A percentile compares a stretch with the other conserved stretches of the same genome.
Evolutionary conservation across 2,329 filamentous ascomycete species (phyloP).

Genomic region (Harringtonia lauricola): DNA sequence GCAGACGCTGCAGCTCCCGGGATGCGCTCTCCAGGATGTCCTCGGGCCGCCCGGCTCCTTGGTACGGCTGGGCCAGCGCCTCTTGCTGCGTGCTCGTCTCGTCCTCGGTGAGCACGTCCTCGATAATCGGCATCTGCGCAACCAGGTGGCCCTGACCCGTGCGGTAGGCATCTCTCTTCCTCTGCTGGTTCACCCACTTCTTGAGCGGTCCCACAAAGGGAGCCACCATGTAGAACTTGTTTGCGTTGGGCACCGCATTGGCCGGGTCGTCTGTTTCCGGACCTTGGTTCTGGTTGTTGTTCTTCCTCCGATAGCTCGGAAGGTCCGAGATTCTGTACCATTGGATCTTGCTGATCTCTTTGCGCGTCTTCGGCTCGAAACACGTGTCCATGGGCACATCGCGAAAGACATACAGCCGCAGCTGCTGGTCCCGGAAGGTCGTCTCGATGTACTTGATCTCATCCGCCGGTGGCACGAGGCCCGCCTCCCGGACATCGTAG

Average conservation of each 20-base stretch:
- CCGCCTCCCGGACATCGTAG: slow-evolving; percentile 66
- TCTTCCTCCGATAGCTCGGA: slow-evolving; percentile 66
- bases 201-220: slow-evolving; percentile 79
- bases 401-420: slow-evolving; percentile 85
- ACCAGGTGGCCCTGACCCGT: slow-evolving; percentile 27
- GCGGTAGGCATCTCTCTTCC: slow-evolving; percentile 53
- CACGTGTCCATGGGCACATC: slow-evolving; percentile 76
- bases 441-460: slow-evolving; percentile 78
- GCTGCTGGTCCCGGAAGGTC: slow-evolving; percentile 83
- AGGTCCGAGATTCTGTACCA: slow-evolving; percentile 91
- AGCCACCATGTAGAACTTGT: slow-evolving; percentile 97
- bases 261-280: slow-evolving; percentile 46
- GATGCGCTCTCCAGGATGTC: slow-evolving; percentile 40
- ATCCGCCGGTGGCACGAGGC: slow-evolving; percentile 60
- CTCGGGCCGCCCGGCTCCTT: slow-evolving; percentile 25
- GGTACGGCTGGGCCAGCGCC: slow-evolving; percentile 15
- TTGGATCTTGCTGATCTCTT: slow-evolving; percentile 93
- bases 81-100: slow-evolving; percentile 37
- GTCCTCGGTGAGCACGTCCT: slow-evolving; percentile 52
- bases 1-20: slow-evolving; percentile 39
- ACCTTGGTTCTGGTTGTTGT: slow-evolving; percentile 45
- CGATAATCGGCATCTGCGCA: slow-evolving; percentile 28
- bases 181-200: slow-evolving; percentile 83
- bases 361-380: slow-evolving; percentile 84
- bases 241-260: slow-evolving; percentile 51